These are phyloP conservation scores for Penicillium oxalicum DNA, from an alignment of 2,329 filamentous ascomycete species.

Conservation along the genomic window DNA sequence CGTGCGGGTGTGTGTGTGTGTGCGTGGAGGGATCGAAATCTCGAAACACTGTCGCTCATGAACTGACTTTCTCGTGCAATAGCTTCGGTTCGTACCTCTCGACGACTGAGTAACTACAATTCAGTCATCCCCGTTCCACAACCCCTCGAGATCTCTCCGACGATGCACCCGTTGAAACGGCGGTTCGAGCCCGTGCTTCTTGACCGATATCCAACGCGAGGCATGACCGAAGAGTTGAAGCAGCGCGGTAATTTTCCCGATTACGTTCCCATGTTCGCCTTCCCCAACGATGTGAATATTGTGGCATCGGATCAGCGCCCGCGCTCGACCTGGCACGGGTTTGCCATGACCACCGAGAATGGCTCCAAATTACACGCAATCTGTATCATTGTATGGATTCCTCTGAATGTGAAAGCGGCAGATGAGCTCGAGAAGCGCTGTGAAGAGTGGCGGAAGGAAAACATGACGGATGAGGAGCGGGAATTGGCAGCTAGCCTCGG, in stretches of 20 bases:
- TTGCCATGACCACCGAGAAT: slow-evolving; percentile 93
- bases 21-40: too few relatives aligned
- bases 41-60: slow-evolving; percentile 1
- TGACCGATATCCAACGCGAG: slow-evolving; percentile 84
- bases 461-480: slow-evolving; percentile 97
- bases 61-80: slow-evolving; percentile 16
- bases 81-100: slow-evolving; percentile 73
- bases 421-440: slow-evolving; percentile 68
- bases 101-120: slow-evolving; percentile 92
- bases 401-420: slow-evolving; percentile 72
- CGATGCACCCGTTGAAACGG: slow-evolving; percentile 92
- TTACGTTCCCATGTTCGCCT: slow-evolving; percentile 98
- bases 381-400: slow-evolving; percentile 87
- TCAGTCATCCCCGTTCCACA: slow-evolving; percentile 93
- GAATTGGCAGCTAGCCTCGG: slow-evolving; percentile 89
- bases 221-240: slow-evolving; percentile 71
- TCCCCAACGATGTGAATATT: slow-evolving; percentile 95
- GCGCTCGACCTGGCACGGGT: slow-evolving; percentile 96
- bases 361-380: slow-evolving; percentile 89
- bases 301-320: slow-evolving; percentile 92
- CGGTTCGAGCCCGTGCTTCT: slow-evolving; percentile 94
- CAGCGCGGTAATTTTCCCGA: slow-evolving; percentile 85
- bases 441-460: slow-evolving; percentile 78
- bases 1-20: too few relatives aligned
- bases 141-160: slow-evolving; percentile 77